Evolutionary conservation across 495 filamentous ascomycete genomes (phyloP).

Genomic region (Neurospora sp.): DNA sequence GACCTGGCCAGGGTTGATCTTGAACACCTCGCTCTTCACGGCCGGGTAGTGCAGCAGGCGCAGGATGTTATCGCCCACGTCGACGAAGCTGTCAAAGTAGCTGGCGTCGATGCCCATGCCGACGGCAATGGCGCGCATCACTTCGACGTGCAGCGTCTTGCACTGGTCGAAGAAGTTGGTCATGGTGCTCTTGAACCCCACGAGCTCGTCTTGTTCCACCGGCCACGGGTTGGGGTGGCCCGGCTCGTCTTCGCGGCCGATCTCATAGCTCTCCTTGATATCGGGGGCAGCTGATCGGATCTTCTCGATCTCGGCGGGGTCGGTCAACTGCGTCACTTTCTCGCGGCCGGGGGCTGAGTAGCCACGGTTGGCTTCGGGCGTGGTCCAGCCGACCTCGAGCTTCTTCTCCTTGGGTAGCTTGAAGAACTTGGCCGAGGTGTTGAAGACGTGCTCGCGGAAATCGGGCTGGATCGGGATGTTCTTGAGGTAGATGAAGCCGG

Average conservation of each 20-base stretch:
- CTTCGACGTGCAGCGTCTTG: conserved; percentile 60
- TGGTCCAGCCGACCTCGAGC: conserved; percentile 58
- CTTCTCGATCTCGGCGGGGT: conserved; percentile 47
- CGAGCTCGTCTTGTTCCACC: conserved; percentile 45
- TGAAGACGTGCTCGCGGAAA: conserved; percentile 53
- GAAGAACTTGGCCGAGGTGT: conserved; percentile 70
- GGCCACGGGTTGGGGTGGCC: conserved; percentile 77
- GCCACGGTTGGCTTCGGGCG: conserved; percentile 65
- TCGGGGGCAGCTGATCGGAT: conserved; percentile 55
- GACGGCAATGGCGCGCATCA: conserved; percentile 84
- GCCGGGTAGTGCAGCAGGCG: conserved; percentile 83
- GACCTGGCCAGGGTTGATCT: conserved; percentile 60
- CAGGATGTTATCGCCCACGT: conserved; percentile 72
- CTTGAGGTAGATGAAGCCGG: conserved; percentile 86
- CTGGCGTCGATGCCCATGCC: conserved; percentile 62
- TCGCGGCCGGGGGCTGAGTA: conserved; percentile 69
- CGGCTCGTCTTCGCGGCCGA: conserved; percentile 63
- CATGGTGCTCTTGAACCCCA: conserved; percentile 64
- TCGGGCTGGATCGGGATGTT: conserved; percentile 60
- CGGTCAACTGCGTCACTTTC: conserved; percentile 55
- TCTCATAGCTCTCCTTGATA: conserved; percentile 77
- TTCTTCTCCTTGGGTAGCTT: conserved; percentile 58
- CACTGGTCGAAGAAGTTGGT: conserved; percentile 59
- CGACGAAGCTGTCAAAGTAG: conserved; percentile 71
- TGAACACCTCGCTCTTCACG: conserved; percentile 57